Conservation (phyloP, 2,329 filamentous ascomycete genomes). For the Trichoderma semiorbis region DNA sequence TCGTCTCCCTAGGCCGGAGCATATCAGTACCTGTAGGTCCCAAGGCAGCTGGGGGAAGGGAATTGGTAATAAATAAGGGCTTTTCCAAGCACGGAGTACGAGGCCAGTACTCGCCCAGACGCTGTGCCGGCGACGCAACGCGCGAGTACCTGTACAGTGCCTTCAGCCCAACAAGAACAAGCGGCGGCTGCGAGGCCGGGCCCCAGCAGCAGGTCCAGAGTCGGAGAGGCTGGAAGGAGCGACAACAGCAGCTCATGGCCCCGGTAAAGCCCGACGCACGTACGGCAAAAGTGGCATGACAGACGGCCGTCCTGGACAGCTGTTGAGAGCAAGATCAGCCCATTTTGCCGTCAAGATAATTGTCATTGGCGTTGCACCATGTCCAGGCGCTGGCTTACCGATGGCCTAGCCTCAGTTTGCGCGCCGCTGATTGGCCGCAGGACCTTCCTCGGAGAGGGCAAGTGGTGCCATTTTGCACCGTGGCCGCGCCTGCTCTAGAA, state of each 20-base stretch:
- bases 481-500: constrained; percentile 14
- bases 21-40: constrained; percentile 2
- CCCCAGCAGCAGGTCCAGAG: background rate
- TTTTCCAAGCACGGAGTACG: background rate
- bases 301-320: constrained; percentile 5
- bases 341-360: constrained; percentile 18
- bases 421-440: constrained; percentile 1
- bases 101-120: background rate
- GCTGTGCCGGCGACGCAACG: background rate
- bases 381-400: constrained; percentile 13
- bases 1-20: constrained; percentile 6
- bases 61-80: background rate
- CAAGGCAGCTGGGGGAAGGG: background rate
- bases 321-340: constrained; percentile 16
- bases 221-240: constrained; percentile 9
- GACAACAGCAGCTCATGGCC: constrained; percentile 8
- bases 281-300: constrained; percentile 20
- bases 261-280: constrained; percentile 17
- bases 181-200: background rate
- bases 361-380: constrained; percentile 19
- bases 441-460: constrained; percentile 8
- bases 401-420: constrained; percentile 10
- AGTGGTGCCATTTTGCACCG: constrained; percentile 18
- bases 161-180: background rate
- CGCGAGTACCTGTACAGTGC: background rate